Conservation (phyloP, 116 monocot genomes). For the Posidonia oceanica region DNA sequence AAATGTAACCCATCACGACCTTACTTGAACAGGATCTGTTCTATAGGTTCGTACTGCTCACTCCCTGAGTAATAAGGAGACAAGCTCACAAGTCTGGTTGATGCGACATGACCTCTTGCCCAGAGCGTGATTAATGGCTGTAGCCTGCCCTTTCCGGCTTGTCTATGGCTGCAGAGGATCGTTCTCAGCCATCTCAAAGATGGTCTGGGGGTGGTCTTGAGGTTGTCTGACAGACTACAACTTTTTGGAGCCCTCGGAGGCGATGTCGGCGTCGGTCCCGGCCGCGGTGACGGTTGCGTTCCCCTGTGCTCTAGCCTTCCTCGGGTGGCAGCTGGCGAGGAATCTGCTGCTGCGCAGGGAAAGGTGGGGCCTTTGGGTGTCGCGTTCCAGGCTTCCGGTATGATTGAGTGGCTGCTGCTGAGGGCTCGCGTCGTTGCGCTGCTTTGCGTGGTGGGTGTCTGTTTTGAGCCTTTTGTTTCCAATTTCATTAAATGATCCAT, state of each 20-base stretch:
- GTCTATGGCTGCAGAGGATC: too few species aligned
- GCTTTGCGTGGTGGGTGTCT: slow-evolving; percentile 1
- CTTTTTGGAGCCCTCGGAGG: neutral
- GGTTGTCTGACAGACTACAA: too few species aligned
- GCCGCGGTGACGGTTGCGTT: neutral
- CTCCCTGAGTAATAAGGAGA: too few species aligned
- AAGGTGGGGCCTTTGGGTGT: neutral
- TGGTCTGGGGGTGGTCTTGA: too few species aligned
- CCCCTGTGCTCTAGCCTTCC: neutral
- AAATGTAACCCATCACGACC: too few species aligned
- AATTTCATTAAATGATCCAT: neutral
- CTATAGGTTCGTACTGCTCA: too few species aligned
- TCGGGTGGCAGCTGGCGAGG: neutral
- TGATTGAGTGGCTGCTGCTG: neutral
- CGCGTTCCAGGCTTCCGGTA: neutral
- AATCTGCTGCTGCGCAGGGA: neutral
- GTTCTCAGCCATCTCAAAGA: too few species aligned
- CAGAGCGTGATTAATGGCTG: too few species aligned
- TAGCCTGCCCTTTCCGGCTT: too few species aligned
- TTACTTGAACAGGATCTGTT: too few species aligned
- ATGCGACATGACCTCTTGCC: too few species aligned
- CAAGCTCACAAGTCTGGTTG: too few species aligned
- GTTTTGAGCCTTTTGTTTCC: neutral
- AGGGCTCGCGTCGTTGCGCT: slow-evolving; percentile 3
- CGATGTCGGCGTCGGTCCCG: neutral